phyloP scores from a whole-genome alignment of 2,329 filamentous ascomycete species.

The Talaromyces sp. region DNA sequence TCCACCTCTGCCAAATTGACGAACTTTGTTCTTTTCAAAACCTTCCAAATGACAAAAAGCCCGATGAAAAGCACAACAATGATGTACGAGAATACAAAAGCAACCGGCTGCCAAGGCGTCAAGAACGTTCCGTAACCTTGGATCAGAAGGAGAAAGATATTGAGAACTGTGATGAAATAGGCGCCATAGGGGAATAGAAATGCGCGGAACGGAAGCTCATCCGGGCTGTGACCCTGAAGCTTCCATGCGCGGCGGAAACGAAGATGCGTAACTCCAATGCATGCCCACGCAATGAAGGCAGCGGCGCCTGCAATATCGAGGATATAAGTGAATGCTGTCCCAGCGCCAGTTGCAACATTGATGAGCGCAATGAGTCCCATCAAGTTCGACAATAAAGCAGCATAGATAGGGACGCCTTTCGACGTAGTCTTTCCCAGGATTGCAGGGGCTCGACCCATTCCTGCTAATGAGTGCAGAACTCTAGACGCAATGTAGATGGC shows the following conservation, averaged over 20 bases:
- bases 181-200: slow-evolving; percentile 12
- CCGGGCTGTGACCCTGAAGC: slow-evolving; percentile 8
- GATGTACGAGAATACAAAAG: slow-evolving; percentile 16
- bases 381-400: slow-evolving; percentile 41
- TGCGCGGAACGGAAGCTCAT: slow-evolving; percentile 13
- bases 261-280: slow-evolving; percentile 14
- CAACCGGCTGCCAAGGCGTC: slow-evolving; percentile 14
- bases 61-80: slow-evolving; percentile 15
- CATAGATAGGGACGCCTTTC: slow-evolving; percentile 42
- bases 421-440: slow-evolving; percentile 42
- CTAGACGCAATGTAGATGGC: slow-evolving; percentile 54
- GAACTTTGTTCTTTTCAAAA: slow-evolving; percentile 9
- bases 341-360: slow-evolving; percentile 60
- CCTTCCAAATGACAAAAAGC: slow-evolving; percentile 11
- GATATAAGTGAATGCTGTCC: slow-evolving; percentile 53
- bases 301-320: slow-evolving; percentile 31
- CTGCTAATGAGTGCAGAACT: slow-evolving; percentile 63
- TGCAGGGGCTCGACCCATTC: slow-evolving; percentile 42
- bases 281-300: slow-evolving; percentile 17
- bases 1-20: slow-evolving; percentile 13
- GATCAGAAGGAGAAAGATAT: slow-evolving; percentile 15
- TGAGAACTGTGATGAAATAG: slow-evolving; percentile 10
- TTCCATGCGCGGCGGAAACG: slow-evolving; percentile 15
- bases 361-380: slow-evolving; percentile 67
- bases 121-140: slow-evolving; percentile 10